Evolutionary conservation across 176 grass and related monocot genomes (phyloP).

Genomic region (Oryza brachyantha): DNA sequence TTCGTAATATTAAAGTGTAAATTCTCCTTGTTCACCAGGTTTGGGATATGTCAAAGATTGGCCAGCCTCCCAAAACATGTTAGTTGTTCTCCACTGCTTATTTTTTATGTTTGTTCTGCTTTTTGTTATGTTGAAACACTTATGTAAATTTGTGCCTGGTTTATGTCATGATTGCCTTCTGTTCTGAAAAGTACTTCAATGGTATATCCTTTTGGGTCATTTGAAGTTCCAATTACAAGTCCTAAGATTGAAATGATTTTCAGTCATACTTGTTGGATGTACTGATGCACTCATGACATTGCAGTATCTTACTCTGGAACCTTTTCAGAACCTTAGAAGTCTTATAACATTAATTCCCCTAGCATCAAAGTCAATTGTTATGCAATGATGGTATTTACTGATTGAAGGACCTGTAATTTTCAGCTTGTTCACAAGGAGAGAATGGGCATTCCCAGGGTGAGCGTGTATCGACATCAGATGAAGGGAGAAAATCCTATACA

Average conservation of each 20-base stretch:
- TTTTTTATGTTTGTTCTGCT: neutral
- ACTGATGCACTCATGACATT: neutral
- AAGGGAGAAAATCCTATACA: slow-evolving; percentile 60
- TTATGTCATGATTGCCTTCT: slow-evolving; percentile 14
- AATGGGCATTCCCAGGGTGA: slow-evolving; percentile 60
- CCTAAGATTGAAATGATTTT: neutral
- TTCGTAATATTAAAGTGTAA: neutral
- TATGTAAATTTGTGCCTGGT: slow-evolving; percentile 15
- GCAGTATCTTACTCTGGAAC: slow-evolving; percentile 3
- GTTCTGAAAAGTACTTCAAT: slow-evolving; percentile 10
- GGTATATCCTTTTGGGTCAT: neutral
- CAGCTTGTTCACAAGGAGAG: slow-evolving; percentile 63
- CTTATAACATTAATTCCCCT: neutral
- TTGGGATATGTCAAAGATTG: slow-evolving; percentile 98
- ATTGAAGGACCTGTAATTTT: slow-evolving; percentile 25
- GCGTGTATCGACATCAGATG: slow-evolving; percentile 53
- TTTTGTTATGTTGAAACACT: slow-evolving; percentile 19
- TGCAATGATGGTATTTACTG: slow-evolving; percentile 32
- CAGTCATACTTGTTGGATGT: neutral
- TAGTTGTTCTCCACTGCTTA: slow-evolving; percentile 32
- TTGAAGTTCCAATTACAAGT: neutral
- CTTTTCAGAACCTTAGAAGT: slow-evolving; percentile 1
- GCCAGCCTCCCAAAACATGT: slow-evolving; percentile 71
- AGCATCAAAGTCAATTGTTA: slow-evolving; percentile 14
- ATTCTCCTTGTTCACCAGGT: slow-evolving; percentile 49